These are phyloP conservation scores for Vachellia pachyceras DNA, from an alignment of 306 rosid genomes.

Conservation along the genomic window DNA sequence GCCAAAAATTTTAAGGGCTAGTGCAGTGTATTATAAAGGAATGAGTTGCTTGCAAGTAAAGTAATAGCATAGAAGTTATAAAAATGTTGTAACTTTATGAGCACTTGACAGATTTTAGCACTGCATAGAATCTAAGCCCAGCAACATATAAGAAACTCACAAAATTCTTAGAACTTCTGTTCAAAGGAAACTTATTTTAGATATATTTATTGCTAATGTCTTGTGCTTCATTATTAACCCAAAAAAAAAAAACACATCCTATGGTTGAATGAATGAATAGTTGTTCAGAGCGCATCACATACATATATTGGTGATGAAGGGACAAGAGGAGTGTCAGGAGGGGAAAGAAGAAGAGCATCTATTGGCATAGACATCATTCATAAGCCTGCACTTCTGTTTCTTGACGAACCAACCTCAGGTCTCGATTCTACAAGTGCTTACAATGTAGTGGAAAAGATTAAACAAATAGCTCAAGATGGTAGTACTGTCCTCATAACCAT, in stretches of 20 bases:
- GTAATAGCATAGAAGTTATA: not conserved
- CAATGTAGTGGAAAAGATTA: conserved; percentile 88
- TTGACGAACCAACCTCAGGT: conserved; percentile 94
- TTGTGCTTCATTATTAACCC: not conserved
- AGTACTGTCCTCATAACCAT: conserved; percentile 89
- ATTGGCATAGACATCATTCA: conserved; percentile 87
- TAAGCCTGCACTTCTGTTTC: conserved; percentile 77
- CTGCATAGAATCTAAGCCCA: not conserved
- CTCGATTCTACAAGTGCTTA: conserved; percentile 91
- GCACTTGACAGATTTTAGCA: not conserved
- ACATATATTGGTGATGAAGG: conserved; percentile 89
- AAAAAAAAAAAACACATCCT: not conserved
- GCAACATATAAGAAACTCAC: not conserved
- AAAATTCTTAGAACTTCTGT: not conserved
- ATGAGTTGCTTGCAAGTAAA: not conserved
- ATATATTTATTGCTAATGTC: not conserved
- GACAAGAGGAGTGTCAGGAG: conserved; percentile 87
- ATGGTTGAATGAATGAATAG: conserved; percentile 12
- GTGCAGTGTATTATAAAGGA: not conserved
- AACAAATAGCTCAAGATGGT: conserved; percentile 82
- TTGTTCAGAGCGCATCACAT: conserved; percentile 69
- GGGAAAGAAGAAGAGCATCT: conserved; percentile 83
- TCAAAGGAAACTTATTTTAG: not conserved
- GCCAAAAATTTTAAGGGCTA: not conserved
- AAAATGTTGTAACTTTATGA: not conserved